Conservation (phyloP, 306 rosid species). For the Corylus americana region DNA sequence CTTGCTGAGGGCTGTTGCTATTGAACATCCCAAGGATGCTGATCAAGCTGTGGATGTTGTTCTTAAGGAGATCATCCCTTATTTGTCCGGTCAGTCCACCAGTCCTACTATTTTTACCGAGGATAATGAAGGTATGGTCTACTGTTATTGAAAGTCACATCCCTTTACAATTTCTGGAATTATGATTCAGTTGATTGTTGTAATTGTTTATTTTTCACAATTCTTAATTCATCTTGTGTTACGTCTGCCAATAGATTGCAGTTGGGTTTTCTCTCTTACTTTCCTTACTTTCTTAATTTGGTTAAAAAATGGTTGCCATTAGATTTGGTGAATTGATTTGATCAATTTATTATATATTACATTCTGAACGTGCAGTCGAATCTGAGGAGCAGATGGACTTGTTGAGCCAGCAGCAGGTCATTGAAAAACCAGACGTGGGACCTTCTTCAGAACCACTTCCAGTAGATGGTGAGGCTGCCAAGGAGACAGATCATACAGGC, state of each 20-base stretch:
- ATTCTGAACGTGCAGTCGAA: constrained; percentile 41
- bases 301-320: background rate
- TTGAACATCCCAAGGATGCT: constrained; percentile 72
- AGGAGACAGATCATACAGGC: constrained; percentile 15
- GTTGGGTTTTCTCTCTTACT: background rate
- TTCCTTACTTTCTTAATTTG: constrained; percentile 8
- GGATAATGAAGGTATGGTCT: constrained; percentile 18
- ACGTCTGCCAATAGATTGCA: background rate
- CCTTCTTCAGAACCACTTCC: constrained; percentile 23
- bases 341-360: constrained; percentile 12
- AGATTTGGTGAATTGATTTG: constrained; percentile 19
- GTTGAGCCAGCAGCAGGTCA: constrained; percentile 20
- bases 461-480: constrained; percentile 18
- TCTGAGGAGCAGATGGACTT: constrained; percentile 25
- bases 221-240: background rate
- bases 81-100: constrained; percentile 1
- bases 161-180: background rate
- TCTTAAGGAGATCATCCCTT: constrained; percentile 66
- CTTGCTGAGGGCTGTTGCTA: constrained; percentile 80
- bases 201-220: background rate
- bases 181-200: background rate
- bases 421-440: constrained; percentile 19
- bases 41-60: constrained; percentile 65
- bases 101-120: constrained; percentile 13
- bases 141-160: background rate